Base-by-base conservation (phyloP, 2,329 filamentous ascomycete genomes). In the Alternaria dauci region DNA sequence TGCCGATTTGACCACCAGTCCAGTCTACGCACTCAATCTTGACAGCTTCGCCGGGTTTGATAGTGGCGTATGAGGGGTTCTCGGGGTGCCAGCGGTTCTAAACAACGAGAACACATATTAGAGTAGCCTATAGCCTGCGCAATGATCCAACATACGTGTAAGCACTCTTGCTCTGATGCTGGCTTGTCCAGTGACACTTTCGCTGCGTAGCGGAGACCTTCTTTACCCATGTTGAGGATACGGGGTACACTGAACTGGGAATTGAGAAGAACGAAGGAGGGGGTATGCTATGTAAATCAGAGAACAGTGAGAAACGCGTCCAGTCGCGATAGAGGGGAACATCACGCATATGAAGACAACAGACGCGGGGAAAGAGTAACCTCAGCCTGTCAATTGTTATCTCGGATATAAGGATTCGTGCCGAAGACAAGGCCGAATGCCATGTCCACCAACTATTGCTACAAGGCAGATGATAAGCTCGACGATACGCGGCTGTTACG, bases 41-140 rank as follows among this genome's bases (percentile, higher is more conserved):
- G 67, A 97, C 93, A 0, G 91, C 91, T 80, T 97, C 94, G 30
- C 89, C 90, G 72, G 94, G 89, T 70, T 91, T 89, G 72, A 97
- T 93, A 1, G 85, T 88, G 32, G 84, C 91, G 52, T 84, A 85
- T 57, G 86, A 87, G 0, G 94, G 94, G 52, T 92, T 90, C 67
- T 96, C 93, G 36, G 94, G 94, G 74, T 97, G 94, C 94, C 93
- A 97, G 77, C 93, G 86, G 73, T 97, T 97, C 91, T 93, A 42
- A 12, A 42, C 7, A 25, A 9, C 1, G 66, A 42, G 11, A 42
- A 66, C 12, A 12, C 2, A 14, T 30, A 5, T 23, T 16, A 20
- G 20, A 18, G 8, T 9, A 20, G 20, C 12, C 14, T 9, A 61
- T 51, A 69, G 4, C 1, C 9, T n/a, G 4, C 58, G 42, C 36